Conservation (phyloP, 1,139 yeast species). For the Spencermartinsiella ligniputridi region DNA sequence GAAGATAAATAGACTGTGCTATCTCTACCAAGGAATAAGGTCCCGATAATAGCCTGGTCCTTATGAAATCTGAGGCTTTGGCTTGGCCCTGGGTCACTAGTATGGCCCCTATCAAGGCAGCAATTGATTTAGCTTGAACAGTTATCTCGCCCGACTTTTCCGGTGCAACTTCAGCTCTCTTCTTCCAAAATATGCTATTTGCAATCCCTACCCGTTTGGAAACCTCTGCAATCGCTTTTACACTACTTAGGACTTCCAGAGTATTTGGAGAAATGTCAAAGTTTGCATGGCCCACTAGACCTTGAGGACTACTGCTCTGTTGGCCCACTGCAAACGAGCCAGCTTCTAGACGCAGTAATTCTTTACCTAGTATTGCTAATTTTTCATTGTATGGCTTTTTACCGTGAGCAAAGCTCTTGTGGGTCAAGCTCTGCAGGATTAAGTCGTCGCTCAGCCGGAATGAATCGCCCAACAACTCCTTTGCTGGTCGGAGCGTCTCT, state of each 20-base stretch:
- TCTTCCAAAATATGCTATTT: constrained; percentile 66
- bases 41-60: constrained; percentile 28
- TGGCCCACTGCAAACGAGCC: constrained; percentile 46
- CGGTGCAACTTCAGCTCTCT: constrained; percentile 20
- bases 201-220: constrained; percentile 29
- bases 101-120: constrained; percentile 80
- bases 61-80: constrained; percentile 33
- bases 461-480: constrained; percentile 50
- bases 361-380: constrained; percentile 72
- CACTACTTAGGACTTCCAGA: constrained; percentile 29
- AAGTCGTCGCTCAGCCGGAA: constrained; percentile 40
- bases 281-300: constrained; percentile 48
- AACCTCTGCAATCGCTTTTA: constrained; percentile 42
- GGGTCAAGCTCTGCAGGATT: constrained; percentile 77
- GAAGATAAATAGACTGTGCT: constrained; percentile 9
- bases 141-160: constrained; percentile 21
- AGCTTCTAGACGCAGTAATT: constrained; percentile 58
- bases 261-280: constrained; percentile 43
- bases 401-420: constrained; percentile 92
- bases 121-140: constrained; percentile 64
- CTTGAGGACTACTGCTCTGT: constrained; percentile 33
- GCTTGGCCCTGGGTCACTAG: constrained; percentile 58
- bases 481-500: constrained; percentile 46
- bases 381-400: constrained; percentile 84
- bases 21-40: constrained; percentile 20